Percentiles rank a stretch among this genome's conserved stretches.
Conservation (phyloP, 192 early-diverging fungal species). For the Chytriomyces confervae region DNA sequence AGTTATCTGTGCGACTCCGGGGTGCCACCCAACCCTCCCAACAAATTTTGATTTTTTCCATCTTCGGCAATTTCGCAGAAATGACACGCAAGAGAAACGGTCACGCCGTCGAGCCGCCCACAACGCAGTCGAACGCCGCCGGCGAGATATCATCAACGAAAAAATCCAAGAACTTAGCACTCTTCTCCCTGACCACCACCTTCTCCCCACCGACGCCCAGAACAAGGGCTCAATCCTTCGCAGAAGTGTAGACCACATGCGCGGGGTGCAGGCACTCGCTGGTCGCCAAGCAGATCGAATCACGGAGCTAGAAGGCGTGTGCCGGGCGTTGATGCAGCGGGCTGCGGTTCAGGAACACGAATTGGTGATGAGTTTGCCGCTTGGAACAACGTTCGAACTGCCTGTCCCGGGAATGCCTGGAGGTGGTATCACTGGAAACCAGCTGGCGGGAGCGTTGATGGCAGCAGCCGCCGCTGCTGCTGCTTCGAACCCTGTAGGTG, state of each 20-base stretch:
- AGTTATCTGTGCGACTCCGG: not conserved
- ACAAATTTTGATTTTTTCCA: not conserved
- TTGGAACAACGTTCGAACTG: slow-evolving; percentile 57
- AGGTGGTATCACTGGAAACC: slow-evolving; percentile 28
- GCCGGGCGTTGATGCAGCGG: slow-evolving; percentile 45
- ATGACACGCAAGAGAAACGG: slow-evolving; percentile 74
- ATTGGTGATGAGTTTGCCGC: slow-evolving; percentile 51
- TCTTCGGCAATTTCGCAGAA: not conserved
- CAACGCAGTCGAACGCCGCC: slow-evolving; percentile 95
- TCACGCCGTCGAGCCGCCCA: slow-evolving; percentile 93
- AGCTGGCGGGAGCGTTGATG: slow-evolving; percentile 31
- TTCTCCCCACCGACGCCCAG: slow-evolving; percentile 60
- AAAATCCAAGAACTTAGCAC: slow-evolving; percentile 90
- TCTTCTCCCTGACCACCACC: slow-evolving; percentile 76
- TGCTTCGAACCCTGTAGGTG: too few species aligned
- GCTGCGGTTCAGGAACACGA: slow-evolving; percentile 56
- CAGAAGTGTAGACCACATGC: slow-evolving; percentile 93
- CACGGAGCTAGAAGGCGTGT: slow-evolving; percentile 73
- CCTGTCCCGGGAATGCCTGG: slow-evolving; percentile 38
- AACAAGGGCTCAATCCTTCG: slow-evolving; percentile 95
- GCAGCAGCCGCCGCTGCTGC: slow-evolving; percentile 1
- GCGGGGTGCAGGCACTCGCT: slow-evolving; percentile 73
- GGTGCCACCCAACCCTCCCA: too few species aligned
- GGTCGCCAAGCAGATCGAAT: slow-evolving; percentile 68
- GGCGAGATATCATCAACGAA: slow-evolving; percentile 98